These are phyloP conservation scores for Petunia axillaris DNA, from an alignment of 257 asterid genomes.

Conservation along the genomic window DNA sequence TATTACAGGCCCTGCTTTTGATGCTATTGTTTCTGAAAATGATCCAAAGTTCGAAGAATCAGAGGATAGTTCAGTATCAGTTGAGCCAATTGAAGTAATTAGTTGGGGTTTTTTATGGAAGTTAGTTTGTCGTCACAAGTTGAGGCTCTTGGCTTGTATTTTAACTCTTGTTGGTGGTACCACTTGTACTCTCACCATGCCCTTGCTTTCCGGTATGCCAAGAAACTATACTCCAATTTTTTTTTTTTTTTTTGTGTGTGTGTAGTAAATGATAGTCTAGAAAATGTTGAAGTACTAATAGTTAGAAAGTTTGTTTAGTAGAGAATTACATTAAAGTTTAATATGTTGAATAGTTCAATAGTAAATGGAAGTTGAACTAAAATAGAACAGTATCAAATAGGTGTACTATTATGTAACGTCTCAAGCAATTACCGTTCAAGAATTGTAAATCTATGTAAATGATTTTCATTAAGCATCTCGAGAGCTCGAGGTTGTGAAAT, in stretches of 20 bases:
- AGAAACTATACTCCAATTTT: background rate
- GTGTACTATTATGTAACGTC: background rate
- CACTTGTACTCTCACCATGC: constrained; percentile 79
- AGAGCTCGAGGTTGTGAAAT: background rate
- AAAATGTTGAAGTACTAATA: too few species aligned
- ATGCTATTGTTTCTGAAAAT: constrained; percentile 63
- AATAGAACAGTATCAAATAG: background rate
- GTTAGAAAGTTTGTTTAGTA: too few species aligned
- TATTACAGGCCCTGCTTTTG: constrained; percentile 81
- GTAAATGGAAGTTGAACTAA: background rate
- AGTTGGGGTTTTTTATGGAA: constrained; percentile 87
- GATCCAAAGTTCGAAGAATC: constrained; percentile 62
- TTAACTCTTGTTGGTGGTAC: constrained; percentile 71
- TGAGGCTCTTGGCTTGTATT: constrained; percentile 62
- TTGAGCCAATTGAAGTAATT: constrained; percentile 60
- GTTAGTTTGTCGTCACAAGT: constrained; percentile 66
- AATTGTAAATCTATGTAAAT: background rate
- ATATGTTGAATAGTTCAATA: background rate
- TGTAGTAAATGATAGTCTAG: too few species aligned
- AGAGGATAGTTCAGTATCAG: constrained; percentile 29
- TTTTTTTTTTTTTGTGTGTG: background rate
- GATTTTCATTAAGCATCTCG: background rate
- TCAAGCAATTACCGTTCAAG: background rate
- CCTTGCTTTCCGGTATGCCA: constrained; percentile 65
- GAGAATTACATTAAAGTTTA: background rate